Evolutionary conservation across 192 early-diverging fungal genomes (phyloP).

Genomic region (Podila horticola): DNA sequence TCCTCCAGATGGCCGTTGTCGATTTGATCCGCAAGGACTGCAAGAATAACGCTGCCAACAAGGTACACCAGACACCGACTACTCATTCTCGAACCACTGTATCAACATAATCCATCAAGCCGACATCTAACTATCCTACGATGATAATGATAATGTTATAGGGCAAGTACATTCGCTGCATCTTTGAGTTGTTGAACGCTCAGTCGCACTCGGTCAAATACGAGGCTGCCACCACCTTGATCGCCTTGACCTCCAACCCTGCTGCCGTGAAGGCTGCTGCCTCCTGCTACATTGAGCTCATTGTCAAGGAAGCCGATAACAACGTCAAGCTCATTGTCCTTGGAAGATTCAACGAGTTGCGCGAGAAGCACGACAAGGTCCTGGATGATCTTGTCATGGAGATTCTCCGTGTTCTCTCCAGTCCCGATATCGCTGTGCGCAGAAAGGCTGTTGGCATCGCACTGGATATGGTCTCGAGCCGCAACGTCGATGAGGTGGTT

Average conservation of each 20-base stretch:
- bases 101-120: neutral
- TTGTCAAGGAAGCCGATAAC: slow-evolving; percentile 95
- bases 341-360: slow-evolving; percentile 89
- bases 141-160: slow-evolving; percentile 16
- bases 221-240: slow-evolving; percentile 95
- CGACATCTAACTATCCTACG: neutral
- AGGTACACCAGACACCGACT: slow-evolving; percentile 58
- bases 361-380: slow-evolving; percentile 87
- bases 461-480: slow-evolving; percentile 88
- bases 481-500: slow-evolving; percentile 96
- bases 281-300: slow-evolving; percentile 89
- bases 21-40: slow-evolving; percentile 96
- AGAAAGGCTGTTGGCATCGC: slow-evolving; percentile 87
- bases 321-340: slow-evolving; percentile 98
- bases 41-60: slow-evolving; percentile 81
- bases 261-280: slow-evolving; percentile 95
- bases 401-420: slow-evolving; percentile 88
- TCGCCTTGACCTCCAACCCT: slow-evolving; percentile 86
- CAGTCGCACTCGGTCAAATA: slow-evolving; percentile 93
- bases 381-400: slow-evolving; percentile 97
- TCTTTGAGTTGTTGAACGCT: slow-evolving; percentile 87
- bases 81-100: slow-evolving; percentile 4
- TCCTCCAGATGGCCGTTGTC: slow-evolving; percentile 92
- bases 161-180: slow-evolving; percentile 92
- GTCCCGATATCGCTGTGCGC: slow-evolving; percentile 96